Base-by-base conservation (phyloP, 1,139 yeast genomes). In the Hansenula lynferdii region DNA sequence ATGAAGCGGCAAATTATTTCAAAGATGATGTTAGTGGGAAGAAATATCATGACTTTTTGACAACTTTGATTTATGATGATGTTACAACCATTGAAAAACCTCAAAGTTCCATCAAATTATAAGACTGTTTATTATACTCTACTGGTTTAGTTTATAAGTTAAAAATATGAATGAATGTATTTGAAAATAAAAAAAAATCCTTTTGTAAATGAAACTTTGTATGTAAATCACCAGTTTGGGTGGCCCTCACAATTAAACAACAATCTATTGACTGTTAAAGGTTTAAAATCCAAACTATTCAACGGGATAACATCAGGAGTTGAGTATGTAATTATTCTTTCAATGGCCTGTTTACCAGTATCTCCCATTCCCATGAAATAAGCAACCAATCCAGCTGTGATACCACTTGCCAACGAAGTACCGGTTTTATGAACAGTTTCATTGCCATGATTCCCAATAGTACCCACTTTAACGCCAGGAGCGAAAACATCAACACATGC, bases 321-420 rank as follows among this genome's bases (percentile, higher is more conserved):
- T 1, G 57, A 35, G 22, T 42, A 46, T n/a, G 49, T 51, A 7
- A 51, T 61, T 23, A 75, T 58, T 34, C 51, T 65, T n/a, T 54
- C 49, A 41, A 65, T 63, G 11, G 78, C 70, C 28, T 67, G 64
- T 0, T 47, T 39, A 0, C 73, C 67, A 1, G 60, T 51, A 12
- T 75, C 68, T 0, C 92, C 94, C 54, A 68, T 61, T 26, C 86
- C 79, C 60, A 85, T 65, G 35, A 72, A 64, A 43, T 75, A 77
- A 0, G 87, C 90, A 9, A 75, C 76, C 31, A 83, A 56, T 0
- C 95, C 95, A 0, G 87, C 72, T 1, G 80, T 81, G 2, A 82
- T 65, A 0, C 95, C 95, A 2, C 92, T 69, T 0, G 95, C 77
- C 73, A 82, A 78, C 1, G 95, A 85, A 0, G 95, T 85, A 0